Evolutionary conservation across 345 rosid genomes (phyloP), one percentile per base, ranked within the genome.

Genomic region (Corchorus olitorius): DNA sequence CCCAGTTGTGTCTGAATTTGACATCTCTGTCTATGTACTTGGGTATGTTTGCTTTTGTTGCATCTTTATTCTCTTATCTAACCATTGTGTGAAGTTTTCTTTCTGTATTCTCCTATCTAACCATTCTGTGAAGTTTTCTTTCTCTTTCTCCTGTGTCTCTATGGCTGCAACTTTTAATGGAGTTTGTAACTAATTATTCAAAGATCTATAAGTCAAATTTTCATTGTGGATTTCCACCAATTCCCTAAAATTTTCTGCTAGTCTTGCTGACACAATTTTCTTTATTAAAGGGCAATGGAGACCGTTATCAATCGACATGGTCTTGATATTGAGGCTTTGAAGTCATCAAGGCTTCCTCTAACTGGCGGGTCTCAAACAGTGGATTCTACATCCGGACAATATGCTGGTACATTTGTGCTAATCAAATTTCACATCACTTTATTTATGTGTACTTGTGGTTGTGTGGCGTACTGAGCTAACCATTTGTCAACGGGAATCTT

Each of bases 271-370:
- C 68, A 46, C 45, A 16, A 63, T 35, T 45, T 76, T 43, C 20
- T 52, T 41, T 55, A 43, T 64, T 60, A 43, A 77, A 90, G 99
- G 94, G 99, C 99, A 65, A 97, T 97, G 99, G 99, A 94, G 87
- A 97, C 99, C 79, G 98, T 97, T 50, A 89, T 94, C 72, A 97
- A 78, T 84, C 97, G 87, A 74, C 86, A 97, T 70, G 94, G 97
- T 77, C 91, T 97, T 82, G 98, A 97, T 88, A 85, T 92, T 76
- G 99, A 96, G 79, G 91, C 94, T 77, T 82, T 96, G 85, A 92
- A 82, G 86, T 81, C 97, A 66, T 84, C 97, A 5, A 90, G 93
- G 61, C 87, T 87, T 86, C 92, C 97, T 64, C 70, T 83, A 49
- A 74, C 94, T 22, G 84, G 91, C 81, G 95, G 93, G 64, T 67